Base-by-base conservation (phyloP, 306 rosid species). In the Vigna reflexopilosa region DNA sequence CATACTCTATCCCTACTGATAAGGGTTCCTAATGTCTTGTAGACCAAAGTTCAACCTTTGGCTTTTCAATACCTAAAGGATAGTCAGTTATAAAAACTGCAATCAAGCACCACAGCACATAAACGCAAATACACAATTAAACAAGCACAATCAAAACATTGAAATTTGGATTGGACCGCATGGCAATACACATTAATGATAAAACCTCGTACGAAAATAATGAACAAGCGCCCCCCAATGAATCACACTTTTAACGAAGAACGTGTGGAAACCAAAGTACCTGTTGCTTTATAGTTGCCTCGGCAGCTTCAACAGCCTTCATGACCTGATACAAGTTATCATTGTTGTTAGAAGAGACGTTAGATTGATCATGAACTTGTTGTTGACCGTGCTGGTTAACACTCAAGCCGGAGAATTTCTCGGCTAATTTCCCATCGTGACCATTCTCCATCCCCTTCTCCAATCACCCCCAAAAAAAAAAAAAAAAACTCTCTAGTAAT, bases 301-400 rank as follows among this genome's bases (percentile, higher is more conserved):
- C 98, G 0, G 98, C 99, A 14, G 93, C 90, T 88, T 96, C 99
- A 67, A 96, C 97, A 45, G 98, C 99, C 70, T 90, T 93, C 89
- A 93, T 88, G 15, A 96, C 96, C 90, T 96, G 96, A 75, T 76
- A 80, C 90, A 96, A 84, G 85, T 70, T 86, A 50, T 88, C 93
- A 55, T 85, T 90, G 74, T 77, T 85, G 80, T 73, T 72, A 51
- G 84, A 28, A 71, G 76, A 42, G 16, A 34, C 17, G 67, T 75
- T 56, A 71, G 64, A 56, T 78, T 79, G 90, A 49, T 81, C 87
- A 65, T 69, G 80, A 44, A 68, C 80, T 22, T 74, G 80, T 24
- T 73, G 87, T 36, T 74, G 67, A 83, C 17, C 67, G 75, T 63
- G 73, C 78, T 81, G 87, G 57, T 82, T 79, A 76, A 89, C 76